phyloP scores from a whole-genome alignment of 2,329 filamentous ascomycete species.

The Endothia cerciana region DNA sequence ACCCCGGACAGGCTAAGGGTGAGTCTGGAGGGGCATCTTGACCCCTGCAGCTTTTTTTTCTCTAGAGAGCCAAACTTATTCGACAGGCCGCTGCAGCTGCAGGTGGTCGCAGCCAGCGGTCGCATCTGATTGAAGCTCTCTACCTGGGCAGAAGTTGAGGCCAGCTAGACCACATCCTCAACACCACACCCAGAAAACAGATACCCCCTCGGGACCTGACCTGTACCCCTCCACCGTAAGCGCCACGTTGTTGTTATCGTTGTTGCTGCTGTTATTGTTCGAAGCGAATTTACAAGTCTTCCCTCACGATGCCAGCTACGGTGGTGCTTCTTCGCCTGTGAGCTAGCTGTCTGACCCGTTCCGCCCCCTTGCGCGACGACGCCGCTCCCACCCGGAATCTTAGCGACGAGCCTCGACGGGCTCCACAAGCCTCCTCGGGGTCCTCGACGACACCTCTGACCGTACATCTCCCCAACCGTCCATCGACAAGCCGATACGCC shows the following conservation, averaged over 20 bases:
- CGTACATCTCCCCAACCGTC: neutral
- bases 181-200: neutral
- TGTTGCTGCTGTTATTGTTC: neutral
- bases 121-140: constrained; percentile 15
- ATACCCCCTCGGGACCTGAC: neutral
- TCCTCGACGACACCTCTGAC: neutral
- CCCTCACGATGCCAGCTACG: constrained; percentile 5
- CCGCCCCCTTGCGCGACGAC: neutral
- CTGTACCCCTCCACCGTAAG: neutral
- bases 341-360: neutral
- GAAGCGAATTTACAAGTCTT: neutral
- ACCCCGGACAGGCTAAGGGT: neutral
- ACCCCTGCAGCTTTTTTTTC: neutral
- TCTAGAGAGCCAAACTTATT: neutral
- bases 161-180: constrained; percentile 21
- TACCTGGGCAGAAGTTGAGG: constrained; percentile 10
- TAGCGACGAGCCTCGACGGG: neutral
- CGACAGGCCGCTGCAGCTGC: constrained; percentile 3
- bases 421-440: neutral
- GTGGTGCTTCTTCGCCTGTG: neutral
- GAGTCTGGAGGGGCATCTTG: neutral
- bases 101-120: constrained; percentile 9
- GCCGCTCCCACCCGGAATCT: neutral
- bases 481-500: neutral
- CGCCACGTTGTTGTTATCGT: neutral